Percentiles rank a stretch among this genome's conserved stretches.
Conservation (phyloP, 306 rosid species). For the Quercus glauca region DNA sequence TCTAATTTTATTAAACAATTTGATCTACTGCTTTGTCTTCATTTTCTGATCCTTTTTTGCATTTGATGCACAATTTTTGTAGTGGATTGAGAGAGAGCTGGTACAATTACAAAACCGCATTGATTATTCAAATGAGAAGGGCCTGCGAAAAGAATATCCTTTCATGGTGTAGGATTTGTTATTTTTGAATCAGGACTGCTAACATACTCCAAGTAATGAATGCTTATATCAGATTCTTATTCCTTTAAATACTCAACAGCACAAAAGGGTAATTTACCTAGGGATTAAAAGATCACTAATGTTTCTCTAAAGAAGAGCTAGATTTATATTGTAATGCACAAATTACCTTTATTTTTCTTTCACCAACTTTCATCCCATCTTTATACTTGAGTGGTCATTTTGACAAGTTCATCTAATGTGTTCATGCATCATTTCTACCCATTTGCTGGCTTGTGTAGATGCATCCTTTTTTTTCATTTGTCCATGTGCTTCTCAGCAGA, state of each 20-base stretch:
- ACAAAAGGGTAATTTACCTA: no score
- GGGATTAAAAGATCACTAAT: no score
- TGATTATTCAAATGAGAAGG: no score
- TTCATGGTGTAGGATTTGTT: no score
- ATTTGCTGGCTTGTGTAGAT: not conserved
- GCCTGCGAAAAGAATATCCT: no score
- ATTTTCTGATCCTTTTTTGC: not conserved
- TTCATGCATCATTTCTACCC: not conserved
- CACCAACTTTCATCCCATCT: not conserved
- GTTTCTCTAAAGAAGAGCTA: no score
- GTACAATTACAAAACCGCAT: no score
- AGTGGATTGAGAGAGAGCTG: constrained; percentile 3
- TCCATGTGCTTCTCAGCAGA: not conserved
- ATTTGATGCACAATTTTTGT: not conserved
- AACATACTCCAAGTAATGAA: no score
- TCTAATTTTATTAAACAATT: not conserved
- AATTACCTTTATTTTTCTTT: not conserved
- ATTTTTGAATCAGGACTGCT: no score
- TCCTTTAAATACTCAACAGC: no score
- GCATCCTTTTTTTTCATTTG: not conserved
- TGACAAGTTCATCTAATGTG: not conserved
- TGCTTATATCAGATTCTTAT: no score
- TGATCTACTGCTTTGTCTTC: not conserved
- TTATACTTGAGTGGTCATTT: not conserved
- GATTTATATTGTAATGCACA: not conserved